Percentiles rank a stretch among this genome's conserved stretches.
Conservation (phyloP, 2,329 filamentous ascomycete genomes). For the Colletotrichum incanum region DNA sequence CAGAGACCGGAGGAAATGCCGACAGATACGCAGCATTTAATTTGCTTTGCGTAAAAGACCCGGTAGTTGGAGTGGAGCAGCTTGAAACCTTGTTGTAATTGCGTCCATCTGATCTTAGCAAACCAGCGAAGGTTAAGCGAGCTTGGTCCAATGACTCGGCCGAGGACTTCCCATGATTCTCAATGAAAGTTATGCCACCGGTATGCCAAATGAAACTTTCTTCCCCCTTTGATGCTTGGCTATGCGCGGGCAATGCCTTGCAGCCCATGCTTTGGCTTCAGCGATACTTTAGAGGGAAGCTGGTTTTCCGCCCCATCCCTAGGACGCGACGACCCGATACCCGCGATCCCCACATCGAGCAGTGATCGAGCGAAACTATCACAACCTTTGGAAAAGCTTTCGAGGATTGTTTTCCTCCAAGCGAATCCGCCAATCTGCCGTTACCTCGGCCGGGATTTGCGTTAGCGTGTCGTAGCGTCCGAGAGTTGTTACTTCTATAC, state of each 20-base stretch:
- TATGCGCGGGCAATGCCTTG: neutral
- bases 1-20: neutral
- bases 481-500: neutral
- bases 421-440: neutral
- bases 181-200: neutral
- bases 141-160: slow-evolving; percentile 23
- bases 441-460: neutral
- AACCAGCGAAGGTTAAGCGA: neutral
- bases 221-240: slow-evolving; percentile 1
- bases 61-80: neutral
- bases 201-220: slow-evolving; percentile 3
- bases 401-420: neutral
- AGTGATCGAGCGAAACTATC: slow-evolving; percentile 2
- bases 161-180: no score
- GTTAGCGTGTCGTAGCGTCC: neutral
- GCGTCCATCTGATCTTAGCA: slow-evolving; percentile 17
- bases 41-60: neutral
- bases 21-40: neutral
- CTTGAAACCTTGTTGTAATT: neutral
- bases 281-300: neutral
- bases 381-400: neutral
- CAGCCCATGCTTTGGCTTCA: neutral
- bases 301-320: neutral
- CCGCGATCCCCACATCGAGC: slow-evolving; percentile 5
- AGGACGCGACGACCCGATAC: neutral